phyloP scores from a whole-genome alignment of 805 yeast species.

The Crinitomyces ghanaensis region DNA sequence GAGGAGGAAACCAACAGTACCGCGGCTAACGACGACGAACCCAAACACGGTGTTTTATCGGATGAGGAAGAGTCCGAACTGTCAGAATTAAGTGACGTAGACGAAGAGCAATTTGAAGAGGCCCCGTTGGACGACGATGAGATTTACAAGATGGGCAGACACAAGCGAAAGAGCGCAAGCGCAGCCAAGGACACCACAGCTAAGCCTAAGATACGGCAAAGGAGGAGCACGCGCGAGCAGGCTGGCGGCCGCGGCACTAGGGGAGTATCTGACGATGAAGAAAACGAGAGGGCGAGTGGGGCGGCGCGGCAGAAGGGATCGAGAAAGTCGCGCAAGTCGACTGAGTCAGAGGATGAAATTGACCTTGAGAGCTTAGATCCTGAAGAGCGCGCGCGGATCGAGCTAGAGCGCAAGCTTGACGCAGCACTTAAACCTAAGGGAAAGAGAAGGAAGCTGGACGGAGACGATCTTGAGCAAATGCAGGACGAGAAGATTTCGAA shows the following conservation, averaged over 20 bases:
- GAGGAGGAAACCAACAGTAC: constrained; percentile 1
- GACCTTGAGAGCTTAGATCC: constrained; percentile 15
- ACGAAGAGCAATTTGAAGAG: constrained; percentile 27
- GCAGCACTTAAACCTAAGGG: constrained; percentile 50
- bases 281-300: constrained; percentile 7
- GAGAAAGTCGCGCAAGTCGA: no score
- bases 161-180: constrained; percentile 18
- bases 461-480: constrained; percentile 88
- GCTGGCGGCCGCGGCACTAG: constrained; percentile 13
- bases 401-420: constrained; percentile 72
- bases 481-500: constrained; percentile 82
- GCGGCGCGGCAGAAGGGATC: no score
- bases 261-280: constrained; percentile 13
- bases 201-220: constrained; percentile 15
- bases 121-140: constrained; percentile 27
- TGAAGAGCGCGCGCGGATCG: constrained; percentile 27
- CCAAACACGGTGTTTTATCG: constrained; percentile 17
- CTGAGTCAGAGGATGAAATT: constrained; percentile 9
- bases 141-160: constrained; percentile 28
- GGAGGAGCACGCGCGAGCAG: constrained; percentile 4
- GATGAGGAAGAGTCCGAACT: constrained; percentile 3
- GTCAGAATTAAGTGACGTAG: constrained; percentile 26
- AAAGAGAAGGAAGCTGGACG: constrained; percentile 55
- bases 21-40: constrained; percentile 9
- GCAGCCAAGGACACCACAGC: constrained; percentile 10